phyloP scores from a whole-genome alignment of 108 stramenopile genomes.

The Chaetoceros muelleri region DNA sequence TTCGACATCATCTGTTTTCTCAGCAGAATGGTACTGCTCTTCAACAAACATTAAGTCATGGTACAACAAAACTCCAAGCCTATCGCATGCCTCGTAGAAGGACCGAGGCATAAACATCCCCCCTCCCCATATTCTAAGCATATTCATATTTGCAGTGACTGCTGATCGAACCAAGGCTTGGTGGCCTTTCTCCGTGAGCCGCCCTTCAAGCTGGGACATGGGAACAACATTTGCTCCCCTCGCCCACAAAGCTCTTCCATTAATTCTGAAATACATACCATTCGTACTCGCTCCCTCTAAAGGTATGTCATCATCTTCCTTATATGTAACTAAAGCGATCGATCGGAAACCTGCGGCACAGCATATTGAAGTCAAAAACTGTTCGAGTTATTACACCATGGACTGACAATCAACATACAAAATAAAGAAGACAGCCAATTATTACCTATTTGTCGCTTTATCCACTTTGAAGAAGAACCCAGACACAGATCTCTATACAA shows the following conservation, averaged over 20 bases:
- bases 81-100: slow-evolving; percentile 64
- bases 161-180: slow-evolving; percentile 28
- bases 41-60: slow-evolving; percentile 63
- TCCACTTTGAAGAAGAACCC: not conserved
- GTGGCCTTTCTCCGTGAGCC: slow-evolving; percentile 21
- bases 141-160: slow-evolving; percentile 41
- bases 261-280: slow-evolving; percentile 56
- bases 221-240: slow-evolving; percentile 59
- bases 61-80: slow-evolving; percentile 46
- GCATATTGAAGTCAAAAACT: too few relatives aligned
- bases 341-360: not conserved
- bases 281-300: slow-evolving; percentile 22
- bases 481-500: not conserved
- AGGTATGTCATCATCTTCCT: not conserved
- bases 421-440: too few relatives aligned
- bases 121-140: slow-evolving; percentile 69
- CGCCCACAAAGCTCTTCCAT: slow-evolving; percentile 28
- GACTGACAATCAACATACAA: too few relatives aligned
- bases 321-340: not conserved
- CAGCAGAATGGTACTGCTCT: slow-evolving; percentile 22
- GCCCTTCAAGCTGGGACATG: slow-evolving; percentile 47
- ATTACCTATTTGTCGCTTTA: not conserved
- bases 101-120: slow-evolving; percentile 43
- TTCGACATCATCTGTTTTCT: slow-evolving; percentile 10
- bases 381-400: too few relatives aligned